These are phyloP conservation scores for Hypoxylon crocopeplum DNA, from an alignment of 495 filamentous ascomycete genomes.

Conservation along the genomic window DNA sequence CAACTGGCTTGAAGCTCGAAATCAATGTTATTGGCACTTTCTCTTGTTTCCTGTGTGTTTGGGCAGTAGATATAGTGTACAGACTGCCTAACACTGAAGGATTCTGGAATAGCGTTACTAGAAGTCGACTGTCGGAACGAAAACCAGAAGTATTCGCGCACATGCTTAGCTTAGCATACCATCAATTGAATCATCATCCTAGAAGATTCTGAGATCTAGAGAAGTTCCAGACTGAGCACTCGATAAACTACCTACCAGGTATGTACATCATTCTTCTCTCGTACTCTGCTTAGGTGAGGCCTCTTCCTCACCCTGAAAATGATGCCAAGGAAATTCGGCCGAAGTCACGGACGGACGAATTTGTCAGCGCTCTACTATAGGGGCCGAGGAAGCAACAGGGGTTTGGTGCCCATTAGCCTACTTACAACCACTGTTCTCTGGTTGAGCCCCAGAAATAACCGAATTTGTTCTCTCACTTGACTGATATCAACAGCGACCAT, in stretches of 20 bases:
- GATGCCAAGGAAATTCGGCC: conserved; percentile 38
- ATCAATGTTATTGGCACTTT: too few species aligned
- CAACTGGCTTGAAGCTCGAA: too few species aligned
- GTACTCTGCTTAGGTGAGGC: neutral
- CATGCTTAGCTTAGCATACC: neutral
- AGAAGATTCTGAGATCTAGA: neutral
- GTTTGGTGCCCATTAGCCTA: too few species aligned
- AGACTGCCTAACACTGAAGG: neutral
- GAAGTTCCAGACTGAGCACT: too few species aligned
- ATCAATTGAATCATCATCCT: neutral
- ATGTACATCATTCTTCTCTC: too few species aligned
- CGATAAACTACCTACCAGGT: too few species aligned
- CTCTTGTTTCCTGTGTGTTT: neutral
- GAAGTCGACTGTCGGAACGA: neutral
- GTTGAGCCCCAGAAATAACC: too few species aligned
- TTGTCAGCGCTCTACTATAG: conserved; percentile 32
- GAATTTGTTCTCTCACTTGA: too few species aligned
- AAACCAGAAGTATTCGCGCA: neutral
- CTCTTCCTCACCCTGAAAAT: conserved; percentile 2
- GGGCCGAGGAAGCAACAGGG: neutral
- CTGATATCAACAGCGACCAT: too few species aligned
- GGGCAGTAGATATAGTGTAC: neutral
- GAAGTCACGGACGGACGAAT: conserved; percentile 36
- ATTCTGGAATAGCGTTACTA: neutral
- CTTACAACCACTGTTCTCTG: too few species aligned